phyloP scores from a whole-genome alignment of 1,284 basidiomycete genomes.

The Puccinia brachypodii region DNA sequence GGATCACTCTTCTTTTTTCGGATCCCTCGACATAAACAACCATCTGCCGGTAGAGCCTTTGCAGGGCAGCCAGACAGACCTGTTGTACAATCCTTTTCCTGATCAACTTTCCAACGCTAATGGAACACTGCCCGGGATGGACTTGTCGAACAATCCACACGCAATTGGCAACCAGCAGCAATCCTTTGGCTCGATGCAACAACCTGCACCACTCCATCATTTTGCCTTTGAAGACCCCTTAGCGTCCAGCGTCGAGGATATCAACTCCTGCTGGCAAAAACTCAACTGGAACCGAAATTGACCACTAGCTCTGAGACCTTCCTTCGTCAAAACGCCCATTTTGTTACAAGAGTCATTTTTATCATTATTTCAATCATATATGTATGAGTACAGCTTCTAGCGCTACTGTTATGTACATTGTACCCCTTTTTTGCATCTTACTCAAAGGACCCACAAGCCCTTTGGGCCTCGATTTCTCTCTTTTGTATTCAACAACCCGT shows the following conservation, averaged over 20 bases:
- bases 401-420: neutral
- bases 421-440: neutral
- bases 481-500: neutral
- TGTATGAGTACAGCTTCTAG: neutral
- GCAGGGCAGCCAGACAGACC: neutral
- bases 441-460: neutral
- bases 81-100: slow-evolving; percentile 23
- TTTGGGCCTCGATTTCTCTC: neutral
- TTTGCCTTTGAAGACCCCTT: slow-evolving; percentile 14
- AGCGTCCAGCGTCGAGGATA: slow-evolving; percentile 8
- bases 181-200: neutral
- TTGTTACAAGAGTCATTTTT: neutral
- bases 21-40: slow-evolving; percentile 6
- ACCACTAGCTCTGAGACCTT: neutral
- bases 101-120: neutral
- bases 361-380: neutral
- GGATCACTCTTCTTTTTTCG: slow-evolving; percentile 28
- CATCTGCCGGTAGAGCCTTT: neutral
- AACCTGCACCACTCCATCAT: neutral
- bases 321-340: neutral
- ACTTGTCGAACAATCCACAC: neutral
- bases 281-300: slow-evolving; percentile 19
- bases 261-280: slow-evolving; percentile 25
- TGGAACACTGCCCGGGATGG: neutral
- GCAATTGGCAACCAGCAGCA: slow-evolving; percentile 1